Evolutionary conservation across 1,284 basidiomycete species (phyloP), one percentile per base, ranked within the genome.

Genomic region (Retiboletus flavoniger): DNA sequence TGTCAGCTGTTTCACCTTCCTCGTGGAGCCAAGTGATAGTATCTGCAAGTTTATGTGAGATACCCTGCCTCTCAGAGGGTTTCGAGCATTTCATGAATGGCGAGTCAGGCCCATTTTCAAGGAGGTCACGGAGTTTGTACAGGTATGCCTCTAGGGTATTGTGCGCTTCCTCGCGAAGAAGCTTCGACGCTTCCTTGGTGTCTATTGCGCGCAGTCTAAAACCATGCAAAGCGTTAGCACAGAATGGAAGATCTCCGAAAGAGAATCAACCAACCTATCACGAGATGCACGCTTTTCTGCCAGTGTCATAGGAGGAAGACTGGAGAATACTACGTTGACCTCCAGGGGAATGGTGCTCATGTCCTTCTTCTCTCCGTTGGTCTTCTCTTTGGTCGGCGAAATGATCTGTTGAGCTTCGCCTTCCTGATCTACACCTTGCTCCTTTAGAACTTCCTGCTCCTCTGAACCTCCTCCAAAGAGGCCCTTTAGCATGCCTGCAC

Each of bases 101-200:
- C 3, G 84, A 82, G 4, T 85, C 79, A 1, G 74, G 68, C 59
- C 83, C 81, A 36, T 86, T 83, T 26, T 85, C 81, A 9, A 98
- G 75, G 24, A 95, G 77, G 67, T 95, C 95, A 21, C 93, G 86
- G 32, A 98, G 75, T 53, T 87, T 84, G 76, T 99, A 99, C 17
- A 98, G 74, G 71, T 95, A 96, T 26, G 89, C 83, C 73, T 99
- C 97, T 53, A 99, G 84, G 28, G 83, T 80, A 74, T 99, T 99
- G 52, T 88, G 83, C 2, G 93, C 92, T 72, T 98, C 96, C 67
- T 96, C 96, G 47, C 86, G 85, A 50, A 85, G 82, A 28, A 78
- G 80, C 68, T 93, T 94, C 17, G 85, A 82, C 1, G 78, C 75
- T 71, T 98, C 95, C 51, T 89, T 87, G 10, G 77, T 72, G 57